Evolutionary conservation across 257 asterid genomes (phyloP), one percentile per base, ranked within the genome.

Genomic region (Solanum pimpinellifolium): DNA sequence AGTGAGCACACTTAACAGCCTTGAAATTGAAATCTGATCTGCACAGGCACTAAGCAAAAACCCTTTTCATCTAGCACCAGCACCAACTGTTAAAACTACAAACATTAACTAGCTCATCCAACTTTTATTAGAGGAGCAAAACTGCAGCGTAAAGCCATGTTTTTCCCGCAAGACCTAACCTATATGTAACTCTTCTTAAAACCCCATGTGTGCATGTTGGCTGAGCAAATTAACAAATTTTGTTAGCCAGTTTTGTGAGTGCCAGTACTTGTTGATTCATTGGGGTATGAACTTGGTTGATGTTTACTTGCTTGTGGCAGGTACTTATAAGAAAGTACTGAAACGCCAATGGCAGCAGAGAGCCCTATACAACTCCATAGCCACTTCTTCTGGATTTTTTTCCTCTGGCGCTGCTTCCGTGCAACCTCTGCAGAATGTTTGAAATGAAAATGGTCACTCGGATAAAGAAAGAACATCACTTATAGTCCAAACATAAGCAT

Each of bases 281-380:
- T 29, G 29, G 85, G 2, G 46, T 20, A 87, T 11, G 86, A 89
- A n/a, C 62, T 7, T 12, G 87, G 76, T 13, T 44, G 83, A 85
- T 69, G 85, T 82, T 87, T 91, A 90, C 88, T 83, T 49, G 90
- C 44, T 59, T 82, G 90, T 70, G 96, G 92, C 88, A 90, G 85
- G 91, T 78, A 91, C 0, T 93, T 66, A 89, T 92, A 92, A 46
- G 93, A 94, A 88, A 91, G 86, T 49, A 92, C 86, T 1, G 97
- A 91, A 73, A 90, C 90, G 72, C 95, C 98, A 52, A 92, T 35
- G 47, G 93, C 89, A 80, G 92, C 46, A 16, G 95, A 91, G 62
- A 94, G 72, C 35, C 96, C 98, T 84, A 93, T 20, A 14, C 92
- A 86, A 83, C 98, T 86, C 98, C 98, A 94, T 59, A 93, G n/a